These are phyloP conservation scores for Viola odorata DNA, from an alignment of 345 rosid genomes.

Conservation along the genomic window DNA sequence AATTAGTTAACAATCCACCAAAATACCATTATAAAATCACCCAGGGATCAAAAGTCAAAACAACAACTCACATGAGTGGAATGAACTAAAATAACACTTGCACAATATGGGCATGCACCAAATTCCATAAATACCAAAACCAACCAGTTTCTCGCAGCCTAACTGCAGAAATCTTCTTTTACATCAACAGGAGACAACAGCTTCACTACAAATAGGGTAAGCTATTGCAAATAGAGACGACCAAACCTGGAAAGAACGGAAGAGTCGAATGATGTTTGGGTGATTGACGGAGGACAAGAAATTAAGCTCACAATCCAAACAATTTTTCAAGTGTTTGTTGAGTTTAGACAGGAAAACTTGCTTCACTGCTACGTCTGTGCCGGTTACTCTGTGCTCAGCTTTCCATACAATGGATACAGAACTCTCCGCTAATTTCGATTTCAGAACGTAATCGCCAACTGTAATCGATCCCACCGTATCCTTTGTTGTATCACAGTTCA, in stretches of 20 bases:
- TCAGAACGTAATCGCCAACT: constrained; percentile 31
- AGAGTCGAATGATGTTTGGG: constrained; percentile 58
- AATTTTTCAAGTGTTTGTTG: constrained; percentile 38
- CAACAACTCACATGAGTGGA: too few species aligned
- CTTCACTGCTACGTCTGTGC: constrained; percentile 54
- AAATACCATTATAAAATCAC: too few species aligned
- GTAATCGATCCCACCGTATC: neutral
- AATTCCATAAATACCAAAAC: too few species aligned
- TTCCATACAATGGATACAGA: constrained; percentile 45
- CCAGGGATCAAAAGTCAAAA: too few species aligned
- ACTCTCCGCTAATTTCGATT: constrained; percentile 50
- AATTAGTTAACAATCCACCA: too few species aligned
- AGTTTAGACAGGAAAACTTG: constrained; percentile 48
- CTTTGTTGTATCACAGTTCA: constrained; percentile 14
- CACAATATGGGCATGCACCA: too few species aligned
- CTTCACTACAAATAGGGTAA: too few species aligned
- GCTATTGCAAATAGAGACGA: too few species aligned
- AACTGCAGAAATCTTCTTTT: too few species aligned
- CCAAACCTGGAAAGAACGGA: constrained; percentile 40
- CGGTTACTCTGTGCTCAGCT: constrained; percentile 36
- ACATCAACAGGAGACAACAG: too few species aligned
- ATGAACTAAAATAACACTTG: too few species aligned
- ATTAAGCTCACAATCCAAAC: constrained; percentile 44
- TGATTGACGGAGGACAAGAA: constrained; percentile 57
- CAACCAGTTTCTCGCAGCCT: too few species aligned